Conservation (phyloP, 306 rosid species). For the Gynostemma pentaphyllum region DNA sequence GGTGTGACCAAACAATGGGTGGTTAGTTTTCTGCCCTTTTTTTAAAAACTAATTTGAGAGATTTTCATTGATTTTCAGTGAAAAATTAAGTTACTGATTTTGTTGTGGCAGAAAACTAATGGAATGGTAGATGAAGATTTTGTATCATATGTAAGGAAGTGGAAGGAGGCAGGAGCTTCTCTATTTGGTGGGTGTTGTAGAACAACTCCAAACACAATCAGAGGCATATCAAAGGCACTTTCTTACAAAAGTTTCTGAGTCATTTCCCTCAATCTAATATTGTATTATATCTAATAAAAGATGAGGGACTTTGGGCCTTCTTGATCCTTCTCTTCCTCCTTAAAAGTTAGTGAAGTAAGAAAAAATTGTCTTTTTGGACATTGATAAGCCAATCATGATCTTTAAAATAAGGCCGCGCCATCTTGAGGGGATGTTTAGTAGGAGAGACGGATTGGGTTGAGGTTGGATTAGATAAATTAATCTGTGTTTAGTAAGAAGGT, state of each 20-base stretch:
- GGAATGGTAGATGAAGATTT: slow-evolving; percentile 51
- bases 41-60: too few relatives aligned
- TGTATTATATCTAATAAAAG: background rate
- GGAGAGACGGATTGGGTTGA: too few relatives aligned
- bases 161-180: slow-evolving; percentile 78
- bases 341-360: too few relatives aligned
- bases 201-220: slow-evolving; percentile 71
- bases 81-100: background rate
- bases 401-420: too few relatives aligned
- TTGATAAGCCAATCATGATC: too few relatives aligned
- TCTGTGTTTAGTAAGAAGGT: too few relatives aligned
- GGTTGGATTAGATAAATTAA: too few relatives aligned
- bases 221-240: slow-evolving; percentile 50
- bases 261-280: background rate
- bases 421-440: too few relatives aligned
- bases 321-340: too few relatives aligned
- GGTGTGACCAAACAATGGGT: slow-evolving; percentile 51
- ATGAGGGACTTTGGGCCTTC: too few relatives aligned
- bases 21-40: slow-evolving; percentile 33
- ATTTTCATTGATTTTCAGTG: too few relatives aligned
- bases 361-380: too few relatives aligned
- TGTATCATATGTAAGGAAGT: slow-evolving; percentile 51
- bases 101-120: slow-evolving; percentile 36
- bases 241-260: background rate
- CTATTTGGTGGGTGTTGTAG: slow-evolving; percentile 92